phyloP scores from a whole-genome alignment of 306 rosid genomes.

The Lathyrus oleraceus region DNA sequence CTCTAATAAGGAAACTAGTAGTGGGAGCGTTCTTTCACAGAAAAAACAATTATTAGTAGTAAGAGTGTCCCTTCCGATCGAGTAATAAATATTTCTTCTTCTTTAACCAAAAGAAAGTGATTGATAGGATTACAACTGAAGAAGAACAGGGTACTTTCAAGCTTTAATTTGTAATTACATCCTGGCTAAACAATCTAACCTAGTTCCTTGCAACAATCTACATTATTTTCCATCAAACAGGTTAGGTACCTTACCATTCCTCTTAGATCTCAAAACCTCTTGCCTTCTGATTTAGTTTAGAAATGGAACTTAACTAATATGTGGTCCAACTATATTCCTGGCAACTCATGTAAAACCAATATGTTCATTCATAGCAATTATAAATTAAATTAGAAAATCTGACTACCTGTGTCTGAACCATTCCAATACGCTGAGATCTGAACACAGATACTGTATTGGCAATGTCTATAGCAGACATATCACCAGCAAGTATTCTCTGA shows the following conservation, averaged over 20 bases:
- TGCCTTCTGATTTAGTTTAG: conserved; percentile 15
- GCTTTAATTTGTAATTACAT: conserved; percentile 5
- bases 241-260: not conserved
- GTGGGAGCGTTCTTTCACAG: not conserved
- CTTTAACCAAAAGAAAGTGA: not conserved
- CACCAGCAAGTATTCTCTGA: conserved; percentile 88
- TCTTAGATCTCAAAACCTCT: conserved; percentile 12
- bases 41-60: conserved; percentile 13
- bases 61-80: conserved; percentile 11
- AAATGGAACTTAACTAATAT: conserved; percentile 18
- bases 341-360: conserved; percentile 23
- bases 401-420: conserved; percentile 88
- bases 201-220: conserved; percentile 12
- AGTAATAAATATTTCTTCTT: not conserved
- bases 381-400: conserved; percentile 26
- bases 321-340: conserved; percentile 2
- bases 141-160: conserved; percentile 7
- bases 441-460: conserved; percentile 62
- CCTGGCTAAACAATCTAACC: conserved; percentile 16
- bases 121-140: conserved; percentile 1
- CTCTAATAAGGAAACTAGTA: conserved; percentile 14
- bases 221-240: conserved; percentile 20
- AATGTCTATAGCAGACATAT: conserved; percentile 83
- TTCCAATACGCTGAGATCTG: conserved; percentile 93
- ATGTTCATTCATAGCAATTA: conserved; percentile 8